Base-by-base conservation (phyloP, 768 basidiomycete genomes). In the Mycena indigotica region DNA sequence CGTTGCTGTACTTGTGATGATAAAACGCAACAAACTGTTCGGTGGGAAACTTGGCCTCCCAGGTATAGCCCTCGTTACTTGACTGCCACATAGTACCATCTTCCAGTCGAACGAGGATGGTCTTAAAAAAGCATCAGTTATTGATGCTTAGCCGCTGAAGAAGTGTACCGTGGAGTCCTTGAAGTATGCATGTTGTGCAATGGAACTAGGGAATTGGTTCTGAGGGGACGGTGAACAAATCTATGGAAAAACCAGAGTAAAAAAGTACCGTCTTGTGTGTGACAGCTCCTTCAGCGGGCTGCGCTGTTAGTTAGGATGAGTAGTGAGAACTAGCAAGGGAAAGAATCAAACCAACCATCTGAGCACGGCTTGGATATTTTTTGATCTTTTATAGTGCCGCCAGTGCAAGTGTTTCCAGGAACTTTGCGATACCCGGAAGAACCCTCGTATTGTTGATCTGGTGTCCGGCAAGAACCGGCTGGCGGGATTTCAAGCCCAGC, bases 401-500 rank as follows among this genome's bases (percentile, higher is more conserved):
- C 79, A 32, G 78, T 79, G 68, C 97, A 99, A 0, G 87, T 89
- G 66, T 99, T 90, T 0, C 96, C 96, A 3, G 97, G 95, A 57
- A 99, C 93, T 67, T 88, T 85, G 28, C 95, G 81, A 70, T 86
- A 99, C 0, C 97, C 97, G 19, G 91, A 93, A 0, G 95, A 98
- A 0, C 97, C 97, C 69, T 80, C 66, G 68, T 93, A 99, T 5
- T 67, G 84, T 60, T 88, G 78, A 4, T 82, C 77, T 0, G 81
- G 72, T 45, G 76, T 77, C 10, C 71, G 68, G 65, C 94, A 96
- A 1, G 87, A 77, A 3, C 85, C 90, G 4, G 87, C 81, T 0
- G 93, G 91, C 45, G 97, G 87, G 5, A 85, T 86, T 69, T 98
- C 96, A 2, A 89, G 93, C 10, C 97, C 96, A 30, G 83, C 87